Base-by-base conservation (phyloP, 306 rosid species). In the Cicer cuneatum region DNA sequence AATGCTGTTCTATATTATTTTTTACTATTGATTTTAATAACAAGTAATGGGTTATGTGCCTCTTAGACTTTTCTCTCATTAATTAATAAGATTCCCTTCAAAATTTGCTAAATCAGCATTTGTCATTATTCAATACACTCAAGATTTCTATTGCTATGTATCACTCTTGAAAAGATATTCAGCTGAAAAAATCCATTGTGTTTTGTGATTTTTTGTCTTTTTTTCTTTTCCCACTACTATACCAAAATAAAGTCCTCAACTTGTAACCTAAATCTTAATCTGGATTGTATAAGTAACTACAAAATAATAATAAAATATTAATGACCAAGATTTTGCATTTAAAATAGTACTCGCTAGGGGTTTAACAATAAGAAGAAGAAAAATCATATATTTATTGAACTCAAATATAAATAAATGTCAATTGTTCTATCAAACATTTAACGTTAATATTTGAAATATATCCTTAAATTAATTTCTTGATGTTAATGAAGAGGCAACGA, bases 61-160 rank as follows among this genome's bases (percentile, higher is more conserved):
- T 69, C 47, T 57, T 57, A 37, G 15, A 45, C 72, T 65, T 58
- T 5, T 14, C 61, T 61, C 49, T 69, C 13, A 59, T 75, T 16
- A 53, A 19, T 54, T 51, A 45, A 10, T 12, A 71, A 76, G 78
- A 81, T 75, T 81, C 80, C 63, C 72, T 75, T 69, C 47, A 60
- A 69, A 62, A 16, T 62, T 52, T 69, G 76, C 80, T 60, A 76
- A 80, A 63, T 70, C 74, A 33, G 74, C 74, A 39, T 71, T 71
- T 81, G 78, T 47, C 81, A 54, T 81, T 54, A 63, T 71, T 49
- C 77, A 53, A 18, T 18, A 33, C 18, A n/a, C 39, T 37, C 10
- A 56, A 21, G 33, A 0, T 16, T 70, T 15, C 8, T 33, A 49
- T 75, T 75, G 45, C 56, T 69, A 18, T 58, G 11, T 37, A 33